Evolutionary conservation across 139 green algal species (phyloP).

Genomic region (Eudorina sp.): DNA sequence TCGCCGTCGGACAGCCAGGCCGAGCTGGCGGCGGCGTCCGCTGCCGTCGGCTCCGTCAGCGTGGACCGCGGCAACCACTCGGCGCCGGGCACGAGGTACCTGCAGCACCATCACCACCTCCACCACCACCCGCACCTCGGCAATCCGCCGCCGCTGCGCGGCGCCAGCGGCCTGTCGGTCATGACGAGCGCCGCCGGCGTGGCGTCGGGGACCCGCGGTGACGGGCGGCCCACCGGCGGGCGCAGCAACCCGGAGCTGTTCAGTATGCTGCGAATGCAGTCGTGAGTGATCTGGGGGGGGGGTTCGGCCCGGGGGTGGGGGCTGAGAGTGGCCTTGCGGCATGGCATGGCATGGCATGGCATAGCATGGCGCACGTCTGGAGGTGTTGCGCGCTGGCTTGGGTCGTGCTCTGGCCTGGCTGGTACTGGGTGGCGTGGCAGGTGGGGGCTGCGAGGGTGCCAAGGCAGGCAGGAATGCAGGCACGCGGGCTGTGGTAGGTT

Average conservation of each 20-base stretch:
- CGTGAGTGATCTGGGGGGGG: not conserved
- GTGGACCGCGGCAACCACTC: constrained; percentile 1
- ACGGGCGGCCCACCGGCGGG: not conserved
- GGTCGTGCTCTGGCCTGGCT: no score
- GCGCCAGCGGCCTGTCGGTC: constrained; percentile 16
- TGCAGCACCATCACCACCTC: not conserved
- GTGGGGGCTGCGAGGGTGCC: no score
- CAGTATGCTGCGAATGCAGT: constrained; percentile 15
- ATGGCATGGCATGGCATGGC: no score
- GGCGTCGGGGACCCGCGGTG: not conserved
- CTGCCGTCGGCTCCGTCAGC: not conserved
- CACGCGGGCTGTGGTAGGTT: no score
- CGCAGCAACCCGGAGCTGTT: constrained; percentile 32
- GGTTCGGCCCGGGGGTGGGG: no score
- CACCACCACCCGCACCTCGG: constrained; percentile 9
- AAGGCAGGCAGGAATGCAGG: no score
- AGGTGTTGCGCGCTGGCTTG: no score
- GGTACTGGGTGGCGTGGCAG: no score
- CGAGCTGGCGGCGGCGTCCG: constrained; percentile 13
- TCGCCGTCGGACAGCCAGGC: constrained; percentile 3
- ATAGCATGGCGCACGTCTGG: no score
- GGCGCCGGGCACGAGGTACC: not conserved
- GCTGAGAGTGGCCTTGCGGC: no score
- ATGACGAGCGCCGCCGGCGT: constrained; percentile 1
- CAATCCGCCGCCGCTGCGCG: not conserved